phyloP scores from a whole-genome alignment of 805 yeast genomes.

The Spathaspora girioi region DNA sequence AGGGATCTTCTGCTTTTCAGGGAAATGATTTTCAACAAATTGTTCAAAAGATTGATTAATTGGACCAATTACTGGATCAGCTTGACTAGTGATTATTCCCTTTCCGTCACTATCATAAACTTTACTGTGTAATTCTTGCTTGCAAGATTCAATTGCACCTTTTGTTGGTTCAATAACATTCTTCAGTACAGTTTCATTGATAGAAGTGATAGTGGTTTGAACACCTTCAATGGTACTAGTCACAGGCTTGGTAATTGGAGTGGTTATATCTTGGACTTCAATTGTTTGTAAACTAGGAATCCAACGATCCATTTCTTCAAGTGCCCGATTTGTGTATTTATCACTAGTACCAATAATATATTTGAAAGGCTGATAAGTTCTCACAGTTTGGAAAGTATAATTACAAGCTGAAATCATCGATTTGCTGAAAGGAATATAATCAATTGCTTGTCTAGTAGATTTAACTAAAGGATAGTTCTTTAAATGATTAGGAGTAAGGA shows the following conservation, averaged over 20 bases:
- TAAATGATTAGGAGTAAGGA: slow-evolving; percentile 25
- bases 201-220: slow-evolving; percentile 6
- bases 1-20: slow-evolving; percentile 38
- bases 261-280: slow-evolving; percentile 46
- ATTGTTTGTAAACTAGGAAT: slow-evolving; percentile 59
- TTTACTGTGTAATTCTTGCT: slow-evolving; percentile 48
- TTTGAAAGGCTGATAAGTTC: slow-evolving; percentile 31
- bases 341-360: slow-evolving; percentile 51
- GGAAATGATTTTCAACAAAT: slow-evolving; percentile 42
- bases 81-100: slow-evolving; percentile 56
- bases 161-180: slow-evolving; percentile 44
- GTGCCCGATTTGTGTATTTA: slow-evolving; percentile 48
- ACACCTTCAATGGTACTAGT: slow-evolving; percentile 24
- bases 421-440: slow-evolving; percentile 34
- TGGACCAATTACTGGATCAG: slow-evolving; percentile 55
- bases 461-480: slow-evolving; percentile 46
- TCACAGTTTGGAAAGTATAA: slow-evolving; percentile 20
- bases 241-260: slow-evolving; percentile 50
- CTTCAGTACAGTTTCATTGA: slow-evolving; percentile 9
- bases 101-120: slow-evolving; percentile 58
- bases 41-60: slow-evolving; percentile 52
- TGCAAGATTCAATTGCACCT: slow-evolving; percentile 42
- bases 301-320: slow-evolving; percentile 52
- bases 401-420: slow-evolving; percentile 24
- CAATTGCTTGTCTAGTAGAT: slow-evolving; percentile 32